Evolutionary conservation across 140 eudicot species (phyloP), one percentile per base, ranked within the genome.

Genomic region (Erigeron philadelphicus): DNA sequence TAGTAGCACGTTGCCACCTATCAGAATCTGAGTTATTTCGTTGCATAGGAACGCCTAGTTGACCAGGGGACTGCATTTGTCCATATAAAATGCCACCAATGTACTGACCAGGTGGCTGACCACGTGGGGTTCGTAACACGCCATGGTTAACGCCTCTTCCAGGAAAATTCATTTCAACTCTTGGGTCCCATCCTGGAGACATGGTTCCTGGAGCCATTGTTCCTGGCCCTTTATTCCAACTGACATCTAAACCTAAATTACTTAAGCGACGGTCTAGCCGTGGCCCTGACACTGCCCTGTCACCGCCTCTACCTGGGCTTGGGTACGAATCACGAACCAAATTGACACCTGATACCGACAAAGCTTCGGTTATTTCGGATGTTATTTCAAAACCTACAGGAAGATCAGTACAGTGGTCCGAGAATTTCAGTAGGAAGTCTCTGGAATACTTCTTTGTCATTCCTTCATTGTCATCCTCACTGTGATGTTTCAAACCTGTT

Each of bases 341-440:
- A 78, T 68, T 82, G 19, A 31, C 67, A 71, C 72, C 66, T 2
- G 85, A 79, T 31, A 17, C 18, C 13, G 13, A 71, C 64, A 21
- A 61, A 49, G 61, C 76, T 42, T 81, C 87, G 0, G 81, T 77
- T 55, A 82, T 80, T 23, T 87, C 95, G 0, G 80, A 42, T 0
- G 84, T 43, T 9, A 80, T 40, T 59, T 74, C 79, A 66, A 87
- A 81, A 18, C 88, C 95, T n/a, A 74, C 79, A 0, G 99, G 97
- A 68, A 85, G 87, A 48, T 85, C 85, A 7, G 48, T 58, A 66
- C 71, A 87, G 18, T 78, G 95, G 23, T 81, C 97, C 0, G 84
- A 68, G 44, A 89, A 94, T 66, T 84, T 94, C 15, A 94, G 81
- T 7, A 94, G 78, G 80, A 94, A 94, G 74, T 94, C 99, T 54